These are phyloP conservation scores for Lentinula raphanica DNA, from an alignment of 768 basidiomycete species.

Conservation along the genomic window DNA sequence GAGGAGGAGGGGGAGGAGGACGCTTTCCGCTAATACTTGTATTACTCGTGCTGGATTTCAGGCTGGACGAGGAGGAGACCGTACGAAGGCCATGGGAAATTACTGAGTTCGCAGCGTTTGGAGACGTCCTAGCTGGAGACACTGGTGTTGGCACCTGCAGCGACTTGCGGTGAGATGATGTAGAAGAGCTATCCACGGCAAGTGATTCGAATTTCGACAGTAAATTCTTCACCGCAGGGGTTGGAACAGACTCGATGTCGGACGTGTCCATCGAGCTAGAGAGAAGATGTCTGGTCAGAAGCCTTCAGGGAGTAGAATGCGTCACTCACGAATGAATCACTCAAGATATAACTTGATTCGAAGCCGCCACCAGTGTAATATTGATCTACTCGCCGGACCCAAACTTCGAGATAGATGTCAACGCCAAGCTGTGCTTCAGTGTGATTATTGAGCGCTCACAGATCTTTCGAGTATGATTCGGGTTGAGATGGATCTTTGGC, in stretches of 20 bases:
- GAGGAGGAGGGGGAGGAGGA: slow-evolving; percentile 58
- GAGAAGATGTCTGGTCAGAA: not conserved
- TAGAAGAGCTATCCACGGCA: slow-evolving; percentile 32
- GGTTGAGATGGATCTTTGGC: not conserved
- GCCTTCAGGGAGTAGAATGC: too few relatives aligned
- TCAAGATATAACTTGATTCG: not conserved
- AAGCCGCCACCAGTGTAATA: not conserved
- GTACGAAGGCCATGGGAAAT: slow-evolving; percentile 31
- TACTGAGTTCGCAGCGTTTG: slow-evolving; percentile 26
- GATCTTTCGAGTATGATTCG: not conserved
- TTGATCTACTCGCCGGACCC: not conserved
- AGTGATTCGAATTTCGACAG: slow-evolving; percentile 69
- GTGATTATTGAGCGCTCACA: not conserved
- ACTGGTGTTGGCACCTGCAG: slow-evolving; percentile 11
- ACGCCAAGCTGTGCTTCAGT: not conserved
- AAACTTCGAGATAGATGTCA: not conserved
- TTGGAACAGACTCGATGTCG: slow-evolving; percentile 48
- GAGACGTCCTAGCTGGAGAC: slow-evolving; percentile 26
- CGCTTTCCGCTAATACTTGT: slow-evolving; percentile 31
- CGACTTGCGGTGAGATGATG: slow-evolving; percentile 9
- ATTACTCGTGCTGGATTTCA: slow-evolving; percentile 25
- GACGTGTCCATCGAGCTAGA: slow-evolving; percentile 3
- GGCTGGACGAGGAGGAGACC: slow-evolving; percentile 51
- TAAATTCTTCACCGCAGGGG: slow-evolving; percentile 63
- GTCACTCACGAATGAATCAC: not conserved